Conservation (phyloP, 768 basidiomycete genomes). For the Mrakia gelida region DNA sequence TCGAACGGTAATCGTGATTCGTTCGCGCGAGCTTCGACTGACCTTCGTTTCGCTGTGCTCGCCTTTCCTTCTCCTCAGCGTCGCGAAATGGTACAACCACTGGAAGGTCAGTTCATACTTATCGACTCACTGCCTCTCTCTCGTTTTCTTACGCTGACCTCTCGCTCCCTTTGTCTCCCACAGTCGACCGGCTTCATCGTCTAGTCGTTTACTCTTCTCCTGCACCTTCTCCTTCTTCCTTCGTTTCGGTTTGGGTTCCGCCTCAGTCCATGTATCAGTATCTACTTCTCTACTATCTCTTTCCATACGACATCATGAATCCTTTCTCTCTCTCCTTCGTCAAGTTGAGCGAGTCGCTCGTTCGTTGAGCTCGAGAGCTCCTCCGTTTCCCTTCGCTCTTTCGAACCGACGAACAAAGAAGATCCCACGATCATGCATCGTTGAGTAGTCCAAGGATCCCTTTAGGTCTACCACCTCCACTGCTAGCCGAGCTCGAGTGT, state of each 20-base stretch:
- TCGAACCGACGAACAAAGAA: too few relatives aligned
- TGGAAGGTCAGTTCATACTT: neutral
- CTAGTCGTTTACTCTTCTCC: neutral
- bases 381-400: too few relatives aligned
- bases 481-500: neutral
- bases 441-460: constrained; percentile 2
- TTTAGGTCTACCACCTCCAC: neutral
- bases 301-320: too few relatives aligned
- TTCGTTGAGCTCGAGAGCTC: too few relatives aligned
- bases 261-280: neutral
- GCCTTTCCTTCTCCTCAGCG: neutral
- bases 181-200: neutral
- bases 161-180: neutral
- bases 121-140: neutral
- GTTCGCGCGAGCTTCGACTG: neutral
- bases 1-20: neutral
- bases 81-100: neutral
- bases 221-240: neutral
- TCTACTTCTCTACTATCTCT: neutral
- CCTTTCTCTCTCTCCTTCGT: too few relatives aligned
- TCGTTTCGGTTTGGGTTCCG: neutral
- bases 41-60: neutral
- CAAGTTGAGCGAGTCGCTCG: too few relatives aligned
- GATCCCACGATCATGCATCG: too few relatives aligned
- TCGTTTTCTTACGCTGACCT: neutral